Evolutionary conservation across 2,329 filamentous ascomycete species (phyloP).

Genomic region (Hypoxylon sp.): DNA sequence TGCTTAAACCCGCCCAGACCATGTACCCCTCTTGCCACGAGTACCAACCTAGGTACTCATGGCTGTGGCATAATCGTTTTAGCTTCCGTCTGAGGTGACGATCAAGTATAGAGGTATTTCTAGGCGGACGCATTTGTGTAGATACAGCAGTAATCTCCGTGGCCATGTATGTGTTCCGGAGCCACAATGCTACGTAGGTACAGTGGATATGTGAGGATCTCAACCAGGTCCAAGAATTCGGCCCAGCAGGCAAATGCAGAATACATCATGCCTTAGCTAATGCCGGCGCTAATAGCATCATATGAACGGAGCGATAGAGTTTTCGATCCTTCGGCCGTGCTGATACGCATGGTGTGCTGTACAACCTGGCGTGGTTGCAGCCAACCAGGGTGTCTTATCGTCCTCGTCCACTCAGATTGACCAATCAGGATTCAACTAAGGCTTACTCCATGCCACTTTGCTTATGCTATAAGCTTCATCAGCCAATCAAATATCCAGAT

Average conservation of each 20-base stretch:
- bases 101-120: conserved; percentile 6
- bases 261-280: conserved; percentile 11
- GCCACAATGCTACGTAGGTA: neutral
- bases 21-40: conserved; percentile 8
- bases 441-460: neutral
- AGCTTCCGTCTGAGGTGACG: neutral
- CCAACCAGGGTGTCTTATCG: conserved; percentile 16
- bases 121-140: neutral
- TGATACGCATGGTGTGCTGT: conserved; percentile 17
- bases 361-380: neutral
- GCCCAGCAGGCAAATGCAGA: conserved; percentile 5
- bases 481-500: neutral
- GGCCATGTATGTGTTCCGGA: neutral
- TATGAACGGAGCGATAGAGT: conserved; percentile 10
- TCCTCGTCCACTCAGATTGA: neutral
- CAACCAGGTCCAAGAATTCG: neutral
- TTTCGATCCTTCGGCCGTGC: conserved; percentile 19
- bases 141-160: conserved; percentile 7
- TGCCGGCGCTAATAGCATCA: conserved; percentile 18
- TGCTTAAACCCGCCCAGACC: neutral
- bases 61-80: conserved; percentile 5
- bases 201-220: conserved; percentile 8
- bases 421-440: conserved; percentile 3
- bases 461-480: conserved; percentile 6
- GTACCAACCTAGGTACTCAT: neutral